Conservation (phyloP, 768 basidiomycete species). For the Leccinum uliginosum region DNA sequence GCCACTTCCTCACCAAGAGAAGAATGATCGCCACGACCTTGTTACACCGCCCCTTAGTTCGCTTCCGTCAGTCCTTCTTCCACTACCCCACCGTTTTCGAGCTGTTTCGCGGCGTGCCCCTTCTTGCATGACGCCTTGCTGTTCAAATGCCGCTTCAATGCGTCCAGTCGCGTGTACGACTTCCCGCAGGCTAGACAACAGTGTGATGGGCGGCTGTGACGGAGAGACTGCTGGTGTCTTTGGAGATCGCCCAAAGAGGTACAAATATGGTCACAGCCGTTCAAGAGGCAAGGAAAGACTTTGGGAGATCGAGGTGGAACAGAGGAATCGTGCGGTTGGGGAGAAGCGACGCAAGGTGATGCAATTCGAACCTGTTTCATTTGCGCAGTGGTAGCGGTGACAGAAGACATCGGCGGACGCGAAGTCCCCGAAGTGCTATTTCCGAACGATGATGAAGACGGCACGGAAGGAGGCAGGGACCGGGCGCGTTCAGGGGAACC, state of each 20-base stretch:
- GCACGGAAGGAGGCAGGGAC: background rate
- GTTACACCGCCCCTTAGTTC: slow-evolving; percentile 14
- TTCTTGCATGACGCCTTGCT: slow-evolving; percentile 26
- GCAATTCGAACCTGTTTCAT: slow-evolving; percentile 13
- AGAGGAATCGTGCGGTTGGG: background rate
- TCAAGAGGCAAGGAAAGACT: slow-evolving; percentile 20
- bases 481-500: background rate
- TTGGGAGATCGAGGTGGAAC: slow-evolving; percentile 10
- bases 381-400: slow-evolving; percentile 6
- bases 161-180: slow-evolving; percentile 29
- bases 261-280: slow-evolving; percentile 27
- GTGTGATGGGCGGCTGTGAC: slow-evolving; percentile 21
- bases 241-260: slow-evolving; percentile 25
- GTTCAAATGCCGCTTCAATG: slow-evolving; percentile 31
- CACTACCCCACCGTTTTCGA: background rate
- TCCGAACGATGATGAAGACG: background rate
- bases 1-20: slow-evolving; percentile 18
- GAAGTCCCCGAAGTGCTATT: background rate
- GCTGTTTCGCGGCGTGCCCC: slow-evolving; percentile 15
- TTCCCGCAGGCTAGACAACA: slow-evolving; percentile 24
- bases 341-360: slow-evolving; percentile 11
- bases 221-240: slow-evolving; percentile 29
- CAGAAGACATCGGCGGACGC: slow-evolving; percentile 1
- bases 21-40: slow-evolving; percentile 1
- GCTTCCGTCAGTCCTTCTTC: slow-evolving; percentile 15